Conservation (phyloP, 768 basidiomycete genomes). For the Strobilomyces echinocephalus region DNA sequence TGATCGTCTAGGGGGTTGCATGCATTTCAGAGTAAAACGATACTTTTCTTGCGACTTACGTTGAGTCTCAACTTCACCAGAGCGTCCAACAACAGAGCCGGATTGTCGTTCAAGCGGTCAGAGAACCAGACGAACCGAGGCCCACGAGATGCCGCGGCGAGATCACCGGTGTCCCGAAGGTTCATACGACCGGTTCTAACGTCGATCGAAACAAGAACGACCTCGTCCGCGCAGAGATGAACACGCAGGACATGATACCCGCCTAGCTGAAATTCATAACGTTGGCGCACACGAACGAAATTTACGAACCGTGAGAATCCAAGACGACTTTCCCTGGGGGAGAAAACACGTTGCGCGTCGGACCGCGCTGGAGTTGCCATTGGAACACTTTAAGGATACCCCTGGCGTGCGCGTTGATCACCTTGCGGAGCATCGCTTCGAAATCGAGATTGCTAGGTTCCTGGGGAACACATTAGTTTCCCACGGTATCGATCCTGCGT, state of each 20-base stretch:
- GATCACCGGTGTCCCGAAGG: slow-evolving; percentile 76
- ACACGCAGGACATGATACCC: slow-evolving; percentile 57
- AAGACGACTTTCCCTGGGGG: slow-evolving; percentile 55
- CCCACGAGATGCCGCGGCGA: slow-evolving; percentile 68
- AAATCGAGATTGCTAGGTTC: slow-evolving; percentile 70
- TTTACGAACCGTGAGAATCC: slow-evolving; percentile 47
- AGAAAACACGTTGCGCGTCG: slow-evolving; percentile 54
- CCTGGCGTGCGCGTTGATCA: slow-evolving; percentile 62
- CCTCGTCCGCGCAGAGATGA: slow-evolving; percentile 70
- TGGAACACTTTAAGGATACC: slow-evolving; percentile 58
- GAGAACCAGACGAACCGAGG: slow-evolving; percentile 58
- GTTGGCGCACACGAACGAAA: not conserved
- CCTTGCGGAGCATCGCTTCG: slow-evolving; percentile 57
- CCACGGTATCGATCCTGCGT: not conserved
- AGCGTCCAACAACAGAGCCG: slow-evolving; percentile 50
- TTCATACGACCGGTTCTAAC: slow-evolving; percentile 73
- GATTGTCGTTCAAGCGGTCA: slow-evolving; percentile 66
- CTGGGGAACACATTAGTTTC: slow-evolving; percentile 29
- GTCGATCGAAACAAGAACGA: slow-evolving; percentile 74
- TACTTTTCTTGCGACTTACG: slow-evolving; percentile 39
- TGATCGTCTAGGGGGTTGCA: slow-evolving; percentile 61
- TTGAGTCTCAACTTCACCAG: slow-evolving; percentile 56
- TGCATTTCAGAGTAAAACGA: not conserved
- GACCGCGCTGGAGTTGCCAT: slow-evolving; percentile 47
- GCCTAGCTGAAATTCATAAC: slow-evolving; percentile 32